phyloP scores from a whole-genome alignment of 805 yeast genomes.

The Kuraishia cidri region DNA sequence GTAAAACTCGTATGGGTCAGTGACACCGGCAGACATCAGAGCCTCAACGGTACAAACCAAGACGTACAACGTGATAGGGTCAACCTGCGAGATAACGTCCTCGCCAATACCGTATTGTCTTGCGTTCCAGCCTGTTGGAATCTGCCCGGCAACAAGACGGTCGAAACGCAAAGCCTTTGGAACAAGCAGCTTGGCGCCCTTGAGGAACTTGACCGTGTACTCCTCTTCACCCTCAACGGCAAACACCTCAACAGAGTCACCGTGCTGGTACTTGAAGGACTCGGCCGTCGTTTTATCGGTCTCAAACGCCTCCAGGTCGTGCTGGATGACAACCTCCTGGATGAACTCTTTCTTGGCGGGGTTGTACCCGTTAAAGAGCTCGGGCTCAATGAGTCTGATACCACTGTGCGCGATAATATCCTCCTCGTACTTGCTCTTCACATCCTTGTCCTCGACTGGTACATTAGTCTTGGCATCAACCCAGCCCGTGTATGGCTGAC shows the following conservation, averaged over 20 bases:
- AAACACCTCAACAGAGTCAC: conserved; percentile 86
- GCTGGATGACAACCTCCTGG: conserved; percentile 95
- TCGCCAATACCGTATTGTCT: conserved; percentile 90
- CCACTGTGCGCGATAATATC: conserved; percentile 89
- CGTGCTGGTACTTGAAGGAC: conserved; percentile 90
- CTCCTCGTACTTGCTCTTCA: conserved; percentile 86
- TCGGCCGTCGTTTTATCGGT: conserved; percentile 92
- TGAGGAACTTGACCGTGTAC: conserved; percentile 79
- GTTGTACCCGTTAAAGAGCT: conserved; percentile 86
- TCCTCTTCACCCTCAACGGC: conserved; percentile 87
- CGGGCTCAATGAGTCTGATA: conserved; percentile 95
- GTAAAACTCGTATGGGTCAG: conserved; percentile 98
- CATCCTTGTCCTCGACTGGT: conserved; percentile 92
- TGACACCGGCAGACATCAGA: conserved; percentile 85
- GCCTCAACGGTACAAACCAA: conserved; percentile 95
- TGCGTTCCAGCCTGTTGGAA: conserved; percentile 98
- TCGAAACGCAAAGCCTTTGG: conserved; percentile 80
- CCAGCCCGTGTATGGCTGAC: conserved; percentile 94
- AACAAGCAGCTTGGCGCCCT: conserved; percentile 85
- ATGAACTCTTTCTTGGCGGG: conserved; percentile 89
- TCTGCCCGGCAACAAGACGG: conserved; percentile 82
- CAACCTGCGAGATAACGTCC: conserved; percentile 90
- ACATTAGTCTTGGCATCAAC: conserved; percentile 87
- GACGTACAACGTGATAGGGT: conserved; percentile 88
- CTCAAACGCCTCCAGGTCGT: conserved; percentile 93